Base-by-base conservation (phyloP, 1,284 basidiomycete genomes). In the Sanghuangporus weigelae region DNA sequence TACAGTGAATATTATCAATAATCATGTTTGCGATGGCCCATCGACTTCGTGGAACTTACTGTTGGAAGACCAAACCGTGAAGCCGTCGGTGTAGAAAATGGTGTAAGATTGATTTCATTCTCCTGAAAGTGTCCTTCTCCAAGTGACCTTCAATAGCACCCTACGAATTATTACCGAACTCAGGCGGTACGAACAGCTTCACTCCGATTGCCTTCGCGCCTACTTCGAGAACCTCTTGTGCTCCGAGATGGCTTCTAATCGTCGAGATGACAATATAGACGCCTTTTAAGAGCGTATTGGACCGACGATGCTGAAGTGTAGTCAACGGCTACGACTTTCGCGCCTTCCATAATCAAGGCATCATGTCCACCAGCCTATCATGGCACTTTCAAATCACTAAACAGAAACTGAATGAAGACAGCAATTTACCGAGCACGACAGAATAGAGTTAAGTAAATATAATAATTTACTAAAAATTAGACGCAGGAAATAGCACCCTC, bases 181-280 rank as follows among this genome's bases (percentile, higher is more conserved):
- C 78, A 8, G 74, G 75, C 3, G 77, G 78, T 8, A 79, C 70
- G 59, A 79, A 78, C 50, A 76, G 56, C 62, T 73, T 71, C 23
- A 78, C 76, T 14, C 72, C 72, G 0, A 75, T 76, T 38, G 67
- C 69, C 67, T 76, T 77, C 42, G 78, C 74, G 7, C 77, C 77
- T 10, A 72, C 69, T 2, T 74, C 77, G 36, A 79, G 68, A 1
- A 68, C 63, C n/a, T 63, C 64, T 64, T 79, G 77, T 7, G 63
- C 57, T 7, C 63, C 59, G 23, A 78, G 67, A 4, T 67, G 74
- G 6, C 69, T 67, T 31, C 26, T 31, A 53, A 78, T 62, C 11
- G 76, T 69, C 44, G 77, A 78, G 49, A 76, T 61, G 59, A 77
- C 68, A 8, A 78, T 73, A 6, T 74, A 70, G 64, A 75, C 61